Evolutionary conservation across 345 rosid genomes (phyloP).

Genomic region (Rhodamnia argentea): DNA sequence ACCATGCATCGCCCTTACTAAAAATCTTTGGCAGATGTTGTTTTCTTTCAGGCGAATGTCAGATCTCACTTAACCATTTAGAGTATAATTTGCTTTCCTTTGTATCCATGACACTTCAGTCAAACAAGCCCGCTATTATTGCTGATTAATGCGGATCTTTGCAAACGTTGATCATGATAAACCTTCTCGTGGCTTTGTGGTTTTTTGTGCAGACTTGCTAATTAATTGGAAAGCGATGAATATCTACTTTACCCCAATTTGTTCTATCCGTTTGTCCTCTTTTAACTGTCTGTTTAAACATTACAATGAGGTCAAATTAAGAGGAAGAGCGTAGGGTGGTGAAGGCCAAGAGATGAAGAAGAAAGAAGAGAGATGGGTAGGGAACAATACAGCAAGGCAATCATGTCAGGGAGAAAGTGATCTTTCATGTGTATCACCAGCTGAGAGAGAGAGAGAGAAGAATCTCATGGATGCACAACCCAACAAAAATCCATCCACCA

Average conservation of each 20-base stretch:
- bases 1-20: not conserved
- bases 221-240: not conserved
- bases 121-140: not conserved
- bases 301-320: not conserved
- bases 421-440: not conserved
- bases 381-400: slow-evolving; percentile 17
- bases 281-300: not conserved
- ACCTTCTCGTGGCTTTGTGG: not conserved
- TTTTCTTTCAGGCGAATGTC: not conserved
- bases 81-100: not conserved
- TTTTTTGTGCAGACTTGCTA: not conserved
- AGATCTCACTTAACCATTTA: not conserved
- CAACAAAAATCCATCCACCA: not conserved
- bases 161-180: not conserved
- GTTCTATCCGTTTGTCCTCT: not conserved
- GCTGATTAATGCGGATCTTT: not conserved
- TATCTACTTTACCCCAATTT: not conserved
- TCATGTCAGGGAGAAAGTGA: slow-evolving; percentile 13
- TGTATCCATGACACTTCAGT: not conserved
- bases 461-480: too few species aligned
- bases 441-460: not conserved
- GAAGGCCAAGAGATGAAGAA: not conserved
- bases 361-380: not conserved
- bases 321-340: not conserved
- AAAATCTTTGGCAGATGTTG: not conserved